phyloP scores from a whole-genome alignment of 306 rosid species.

The Cicer chorassanicum region DNA sequence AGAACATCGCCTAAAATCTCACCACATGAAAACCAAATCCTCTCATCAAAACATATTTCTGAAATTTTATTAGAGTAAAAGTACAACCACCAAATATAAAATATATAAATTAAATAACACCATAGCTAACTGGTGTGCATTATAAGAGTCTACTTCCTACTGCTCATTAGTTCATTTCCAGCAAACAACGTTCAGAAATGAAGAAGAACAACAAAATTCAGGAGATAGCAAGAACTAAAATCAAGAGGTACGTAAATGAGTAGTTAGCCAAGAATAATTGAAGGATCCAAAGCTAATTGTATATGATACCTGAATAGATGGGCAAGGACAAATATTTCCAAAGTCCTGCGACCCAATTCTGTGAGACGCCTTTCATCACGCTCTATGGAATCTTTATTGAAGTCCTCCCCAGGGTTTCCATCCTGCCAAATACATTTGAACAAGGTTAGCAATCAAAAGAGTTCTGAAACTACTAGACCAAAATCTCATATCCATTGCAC shows the following conservation, averaged over 20 bases:
- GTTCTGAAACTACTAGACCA: conserved; percentile 30
- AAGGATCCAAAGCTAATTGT: conserved; percentile 36
- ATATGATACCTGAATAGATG: conserved; percentile 80
- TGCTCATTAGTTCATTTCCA: neutral
- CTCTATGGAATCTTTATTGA: conserved; percentile 93
- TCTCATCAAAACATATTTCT: neutral
- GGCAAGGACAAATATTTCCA: conserved; percentile 97
- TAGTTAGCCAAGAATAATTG: conserved; percentile 23
- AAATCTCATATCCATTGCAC: conserved; percentile 30
- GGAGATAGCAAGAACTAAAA: conserved; percentile 7
- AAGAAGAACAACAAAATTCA: conserved; percentile 21
- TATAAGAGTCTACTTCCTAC: neutral
- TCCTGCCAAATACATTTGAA: conserved; percentile 59
- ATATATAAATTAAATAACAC: neutral
- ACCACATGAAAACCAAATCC: conserved; percentile 29
- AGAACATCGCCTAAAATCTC: conserved; percentile 12
- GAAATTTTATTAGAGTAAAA: neutral
- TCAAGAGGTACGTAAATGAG: conserved; percentile 18
- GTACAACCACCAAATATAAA: conserved; percentile 17
- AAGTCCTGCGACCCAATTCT: conserved; percentile 94
- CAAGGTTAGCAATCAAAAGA: conserved; percentile 36
- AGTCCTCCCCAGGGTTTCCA: conserved; percentile 95
- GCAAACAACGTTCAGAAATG: conserved; percentile 29
- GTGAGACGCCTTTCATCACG: conserved; percentile 98
- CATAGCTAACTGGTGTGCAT: neutral